Conservation (phyloP, 2,329 filamentous ascomycete species). For the Torrubiella hemipterigena region DNA sequence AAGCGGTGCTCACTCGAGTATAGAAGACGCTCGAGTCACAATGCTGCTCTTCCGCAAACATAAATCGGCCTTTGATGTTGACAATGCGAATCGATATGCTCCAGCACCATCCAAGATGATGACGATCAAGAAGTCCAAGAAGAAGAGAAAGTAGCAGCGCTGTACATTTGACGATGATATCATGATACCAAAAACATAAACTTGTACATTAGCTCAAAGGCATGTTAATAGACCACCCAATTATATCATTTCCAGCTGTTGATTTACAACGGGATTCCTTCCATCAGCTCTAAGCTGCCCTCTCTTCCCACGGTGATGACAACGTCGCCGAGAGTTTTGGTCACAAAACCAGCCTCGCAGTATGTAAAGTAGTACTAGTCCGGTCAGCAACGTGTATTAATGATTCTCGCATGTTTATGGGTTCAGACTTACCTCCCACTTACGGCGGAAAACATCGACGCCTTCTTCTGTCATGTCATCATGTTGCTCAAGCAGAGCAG, state of each 20-base stretch:
- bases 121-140: constrained; percentile 27
- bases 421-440: constrained; percentile 48
- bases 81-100: constrained; percentile 58
- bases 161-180: constrained; percentile 5
- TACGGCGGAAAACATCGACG: constrained; percentile 54
- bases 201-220: neutral
- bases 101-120: constrained; percentile 13
- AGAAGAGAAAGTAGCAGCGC: constrained; percentile 25
- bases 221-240: neutral
- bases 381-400: constrained; percentile 5
- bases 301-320: constrained; percentile 60
- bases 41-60: constrained; percentile 81
- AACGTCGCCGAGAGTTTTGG: constrained; percentile 60
- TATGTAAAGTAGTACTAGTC: constrained; percentile 61
- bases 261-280: constrained; percentile 50
- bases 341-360: constrained; percentile 61
- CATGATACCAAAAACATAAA: constrained; percentile 3
- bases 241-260: constrained; percentile 1
- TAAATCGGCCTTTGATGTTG: constrained; percentile 76
- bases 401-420: neutral
- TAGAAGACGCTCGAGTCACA: constrained; percentile 73
- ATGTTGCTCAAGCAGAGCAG: constrained; percentile 47
- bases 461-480: constrained; percentile 46
- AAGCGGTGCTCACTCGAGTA: constrained; percentile 50
- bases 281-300: constrained; percentile 55